These are phyloP conservation scores for Tagetes patula DNA, from an alignment of 129 eudicot genomes.

Conservation along the genomic window DNA sequence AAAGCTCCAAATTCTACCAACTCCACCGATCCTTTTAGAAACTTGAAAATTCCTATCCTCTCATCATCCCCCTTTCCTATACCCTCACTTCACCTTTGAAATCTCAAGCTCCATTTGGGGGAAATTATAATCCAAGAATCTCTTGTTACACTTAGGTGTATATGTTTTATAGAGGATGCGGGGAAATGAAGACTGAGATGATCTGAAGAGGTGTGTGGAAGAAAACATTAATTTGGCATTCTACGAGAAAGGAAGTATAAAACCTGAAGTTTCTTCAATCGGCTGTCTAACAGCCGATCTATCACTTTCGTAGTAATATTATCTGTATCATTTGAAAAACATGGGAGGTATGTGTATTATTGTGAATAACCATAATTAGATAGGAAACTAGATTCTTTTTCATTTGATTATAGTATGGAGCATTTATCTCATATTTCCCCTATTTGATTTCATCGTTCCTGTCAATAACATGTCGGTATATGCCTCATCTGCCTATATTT, in stretches of 20 bases:
- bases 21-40: constrained; percentile 28
- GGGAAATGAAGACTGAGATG: constrained; percentile 21
- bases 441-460: constrained; percentile 6
- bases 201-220: background rate
- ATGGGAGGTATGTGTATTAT: constrained; percentile 38
- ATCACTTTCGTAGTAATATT: constrained; percentile 9
- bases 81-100: constrained; percentile 16
- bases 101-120: constrained; percentile 25
- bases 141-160: constrained; percentile 6
- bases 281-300: constrained; percentile 1
- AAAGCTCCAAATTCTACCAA: constrained; percentile 29
- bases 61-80: constrained; percentile 15
- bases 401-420: constrained; percentile 7
- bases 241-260: background rate
- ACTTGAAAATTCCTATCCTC: constrained; percentile 21
- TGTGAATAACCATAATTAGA: constrained; percentile 22
- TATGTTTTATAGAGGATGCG: constrained; percentile 2
- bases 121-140: constrained; percentile 20
- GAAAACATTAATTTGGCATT: constrained; percentile 7
- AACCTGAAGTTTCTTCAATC: constrained; percentile 13
- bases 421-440: constrained; percentile 6
- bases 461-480: constrained; percentile 10
- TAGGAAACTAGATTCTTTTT: constrained; percentile 17
- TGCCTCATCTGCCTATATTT: constrained; percentile 7
- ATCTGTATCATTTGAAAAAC: constrained; percentile 2